Base-by-base conservation (phyloP, 2,329 filamentous ascomycete species). In the Cladobotryum mycophilum region DNA sequence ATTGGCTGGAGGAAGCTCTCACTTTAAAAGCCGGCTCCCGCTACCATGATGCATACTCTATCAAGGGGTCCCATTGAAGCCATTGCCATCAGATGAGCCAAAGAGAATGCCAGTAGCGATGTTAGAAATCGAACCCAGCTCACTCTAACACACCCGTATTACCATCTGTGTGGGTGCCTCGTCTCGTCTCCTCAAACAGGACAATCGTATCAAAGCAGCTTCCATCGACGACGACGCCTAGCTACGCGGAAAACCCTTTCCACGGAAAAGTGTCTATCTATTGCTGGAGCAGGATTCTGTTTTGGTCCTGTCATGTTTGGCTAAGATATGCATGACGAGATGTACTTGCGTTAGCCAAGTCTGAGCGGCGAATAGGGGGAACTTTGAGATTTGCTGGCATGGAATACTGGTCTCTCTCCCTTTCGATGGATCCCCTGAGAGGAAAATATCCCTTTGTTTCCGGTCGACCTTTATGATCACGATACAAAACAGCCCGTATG, bases 241-340 rank as follows among this genome's bases (percentile, higher is more conserved):
- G 14, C n/a, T 91, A 46, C 84, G 88, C 35, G 88, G 88, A 46
- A 92, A 92, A 69, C 92, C 51, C 82, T 92, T 68, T 85, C 85
- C 56, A 90, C 91, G 75, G 84, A 84, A 66, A 92, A 93, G 71
- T 92, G 92, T 66, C 71, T 91, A 25, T 85, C 84, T 5, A 81
- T 90, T 47, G 82, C 82, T 5, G 71, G 81, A 53, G 80, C 85
- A 50, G 88, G 88, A 18, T 92, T 92, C 58, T 88, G 88, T 15
- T 91, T 92, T 73, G 91, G 88, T 72, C 89, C 85, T 13, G 87
- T 90, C 51, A 80, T 91, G 58, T 92, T 91, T 63, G 87, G 88
- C 61, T 92, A 88, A 88, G 88, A 92, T 63, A 91, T 91, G 86
- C 88, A 92, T 63, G 88, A 93, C 61, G 76, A 81, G 67, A 88